Conservation (phyloP, 2,329 filamentous ascomycete genomes). For the Ceratocystis ficicola region DNA sequence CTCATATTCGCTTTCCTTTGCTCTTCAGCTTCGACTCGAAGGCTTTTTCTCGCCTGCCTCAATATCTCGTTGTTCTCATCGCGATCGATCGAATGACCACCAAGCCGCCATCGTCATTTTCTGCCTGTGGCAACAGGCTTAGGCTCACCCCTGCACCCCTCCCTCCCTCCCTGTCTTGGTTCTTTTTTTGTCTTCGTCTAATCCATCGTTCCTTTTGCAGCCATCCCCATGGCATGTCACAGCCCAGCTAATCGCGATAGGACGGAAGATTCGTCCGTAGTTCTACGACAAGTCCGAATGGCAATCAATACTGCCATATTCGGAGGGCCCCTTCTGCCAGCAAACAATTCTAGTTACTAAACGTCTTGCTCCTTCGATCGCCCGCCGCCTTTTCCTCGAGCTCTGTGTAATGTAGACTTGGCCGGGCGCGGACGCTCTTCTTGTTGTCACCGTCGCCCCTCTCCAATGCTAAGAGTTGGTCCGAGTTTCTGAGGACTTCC, state of each 20-base stretch:
- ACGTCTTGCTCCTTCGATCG: too few species aligned
- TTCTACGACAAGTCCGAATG: not conserved
- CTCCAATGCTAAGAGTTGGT: not conserved
- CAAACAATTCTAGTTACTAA: too few species aligned
- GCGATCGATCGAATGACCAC: too few species aligned
- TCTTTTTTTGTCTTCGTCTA: slow-evolving; percentile 1
- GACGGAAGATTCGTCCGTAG: not conserved
- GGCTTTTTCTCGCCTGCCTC: too few species aligned
- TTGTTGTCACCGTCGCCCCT: not conserved
- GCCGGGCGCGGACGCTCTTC: not conserved
- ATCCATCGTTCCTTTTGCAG: not conserved
- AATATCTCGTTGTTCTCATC: not conserved
- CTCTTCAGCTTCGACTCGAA: too few species aligned
- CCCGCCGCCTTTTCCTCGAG: too few species aligned
- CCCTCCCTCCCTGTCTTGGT: not conserved
- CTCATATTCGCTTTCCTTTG: not conserved
- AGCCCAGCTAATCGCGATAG: not conserved
- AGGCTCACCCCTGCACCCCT: not conserved
- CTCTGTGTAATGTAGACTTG: not conserved
- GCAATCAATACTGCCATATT: not conserved
- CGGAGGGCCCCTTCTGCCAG: too few species aligned
- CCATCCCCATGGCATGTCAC: not conserved
- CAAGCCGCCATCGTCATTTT: not conserved
- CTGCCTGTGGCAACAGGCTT: not conserved
- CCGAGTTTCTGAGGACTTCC: not conserved